Evolutionary conservation across 2,329 filamentous ascomycete species (phyloP).

Genomic region (Nemania bipapillata): DNA sequence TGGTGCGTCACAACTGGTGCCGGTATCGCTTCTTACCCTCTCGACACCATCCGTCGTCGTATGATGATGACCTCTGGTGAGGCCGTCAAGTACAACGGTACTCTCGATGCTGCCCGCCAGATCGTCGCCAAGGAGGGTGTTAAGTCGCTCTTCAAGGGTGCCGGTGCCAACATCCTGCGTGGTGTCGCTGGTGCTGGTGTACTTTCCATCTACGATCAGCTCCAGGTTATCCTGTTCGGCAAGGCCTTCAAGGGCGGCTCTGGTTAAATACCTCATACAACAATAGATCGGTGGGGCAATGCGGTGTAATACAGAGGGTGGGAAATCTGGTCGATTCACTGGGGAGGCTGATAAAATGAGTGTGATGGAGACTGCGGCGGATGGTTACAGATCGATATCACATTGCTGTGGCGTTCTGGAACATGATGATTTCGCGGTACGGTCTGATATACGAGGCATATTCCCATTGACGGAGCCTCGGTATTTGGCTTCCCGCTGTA

Average conservation of each 20-base stretch:
- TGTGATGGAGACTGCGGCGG: slow-evolving; percentile 62
- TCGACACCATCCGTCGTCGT: slow-evolving; percentile 99
- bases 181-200: slow-evolving; percentile 99
- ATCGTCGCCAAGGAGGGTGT: slow-evolving; percentile 98
- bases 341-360: slow-evolving; percentile 56
- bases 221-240: slow-evolving; percentile 98
- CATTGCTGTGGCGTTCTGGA: slow-evolving; percentile 54
- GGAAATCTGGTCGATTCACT: slow-evolving; percentile 50
- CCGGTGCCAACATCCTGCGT: slow-evolving; percentile 99
- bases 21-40: slow-evolving; percentile 99
- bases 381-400: slow-evolving; percentile 52
- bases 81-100: slow-evolving; percentile 99
- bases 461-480: slow-evolving; percentile 59
- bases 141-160: slow-evolving; percentile 99
- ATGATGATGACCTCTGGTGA: slow-evolving; percentile 99
- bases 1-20: slow-evolving; percentile 99
- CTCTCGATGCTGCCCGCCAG: slow-evolving; percentile 93
- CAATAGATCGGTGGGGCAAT: slow-evolving; percentile 57
- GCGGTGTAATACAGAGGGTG: slow-evolving; percentile 51
- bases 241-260: slow-evolving; percentile 91
- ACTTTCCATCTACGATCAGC: slow-evolving; percentile 99
- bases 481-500: slow-evolving; percentile 66
- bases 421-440: slow-evolving; percentile 53
- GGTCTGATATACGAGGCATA: slow-evolving; percentile 50
- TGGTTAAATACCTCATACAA: slow-evolving; percentile 56